Evolutionary conservation across 495 filamentous ascomycete species (phyloP).

Genomic region (Aspergillus kassunensis): DNA sequence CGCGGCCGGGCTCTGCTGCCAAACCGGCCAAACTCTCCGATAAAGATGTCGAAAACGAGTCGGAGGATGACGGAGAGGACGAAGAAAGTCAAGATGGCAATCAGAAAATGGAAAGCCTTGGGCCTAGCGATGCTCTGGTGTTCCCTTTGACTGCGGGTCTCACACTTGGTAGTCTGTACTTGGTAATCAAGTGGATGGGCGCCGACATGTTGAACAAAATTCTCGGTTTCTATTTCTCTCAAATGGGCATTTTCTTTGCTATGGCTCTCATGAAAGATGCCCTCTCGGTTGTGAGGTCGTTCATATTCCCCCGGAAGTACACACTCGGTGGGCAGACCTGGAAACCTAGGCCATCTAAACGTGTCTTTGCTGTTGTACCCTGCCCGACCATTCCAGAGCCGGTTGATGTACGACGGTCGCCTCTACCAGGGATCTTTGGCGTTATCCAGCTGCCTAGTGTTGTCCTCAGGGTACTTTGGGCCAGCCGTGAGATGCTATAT

Average conservation of each 20-base stretch:
- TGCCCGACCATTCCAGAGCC: conserved; percentile 7
- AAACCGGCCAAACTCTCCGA: conserved; percentile 52
- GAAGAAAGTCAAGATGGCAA: conserved; percentile 36
- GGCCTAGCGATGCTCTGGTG: conserved; percentile 77
- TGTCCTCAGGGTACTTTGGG: conserved; percentile 42
- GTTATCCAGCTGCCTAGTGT: conserved; percentile 37
- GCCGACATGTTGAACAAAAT: conserved; percentile 79
- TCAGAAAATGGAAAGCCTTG: conserved; percentile 69
- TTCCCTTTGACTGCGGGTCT: conserved; percentile 78
- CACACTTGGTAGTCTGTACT: conserved; percentile 73
- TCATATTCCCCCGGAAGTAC: conserved; percentile 67
- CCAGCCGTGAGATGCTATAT: conserved; percentile 39
- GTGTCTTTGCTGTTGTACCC: conserved; percentile 21
- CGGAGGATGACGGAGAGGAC: conserved; percentile 55
- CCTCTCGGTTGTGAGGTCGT: conserved; percentile 58
- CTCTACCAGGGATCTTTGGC: conserved; percentile 49
- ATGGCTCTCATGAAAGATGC: conserved; percentile 64
- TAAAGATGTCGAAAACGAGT: conserved; percentile 55
- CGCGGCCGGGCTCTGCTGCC: conserved; percentile 75
- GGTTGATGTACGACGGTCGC: conserved; percentile 33
- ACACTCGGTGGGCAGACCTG: conserved; percentile 30
- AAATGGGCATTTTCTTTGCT: conserved; percentile 71
- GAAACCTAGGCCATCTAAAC: conserved; percentile 33
- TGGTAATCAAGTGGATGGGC: conserved; percentile 84
- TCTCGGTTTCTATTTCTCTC: conserved; percentile 78